phyloP scores from a whole-genome alignment of 768 basidiomycete species.

The Psilocybe sp. region DNA sequence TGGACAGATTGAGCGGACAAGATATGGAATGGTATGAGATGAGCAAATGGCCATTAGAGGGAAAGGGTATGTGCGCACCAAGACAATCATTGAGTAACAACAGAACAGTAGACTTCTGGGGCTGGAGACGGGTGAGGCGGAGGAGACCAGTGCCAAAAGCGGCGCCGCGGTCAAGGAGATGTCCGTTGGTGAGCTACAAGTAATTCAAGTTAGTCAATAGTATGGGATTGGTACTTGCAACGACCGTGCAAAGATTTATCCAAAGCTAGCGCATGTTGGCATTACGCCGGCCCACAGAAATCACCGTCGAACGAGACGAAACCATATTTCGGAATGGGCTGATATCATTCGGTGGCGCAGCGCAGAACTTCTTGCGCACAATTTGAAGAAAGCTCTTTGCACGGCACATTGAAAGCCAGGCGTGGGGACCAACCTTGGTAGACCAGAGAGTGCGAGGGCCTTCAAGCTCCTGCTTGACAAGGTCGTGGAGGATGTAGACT shows the following conservation, averaged over 20 bases:
- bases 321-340: not conserved
- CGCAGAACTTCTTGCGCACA: no score
- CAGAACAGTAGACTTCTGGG: slow-evolving; percentile 65
- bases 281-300: no score
- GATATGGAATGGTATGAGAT: not conserved
- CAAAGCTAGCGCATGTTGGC: no score
- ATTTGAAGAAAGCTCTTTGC: not conserved
- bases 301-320: not conserved
- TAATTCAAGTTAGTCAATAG: not conserved
- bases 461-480: slow-evolving; percentile 65
- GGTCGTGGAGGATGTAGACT: slow-evolving; percentile 60
- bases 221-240: no score
- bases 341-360: no score
- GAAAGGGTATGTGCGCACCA: slow-evolving; percentile 38
- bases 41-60: no score
- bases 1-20: not conserved
- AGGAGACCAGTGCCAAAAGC: slow-evolving; percentile 75
- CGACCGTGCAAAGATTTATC: no score
- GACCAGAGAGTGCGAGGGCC: slow-evolving; percentile 76
- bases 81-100: slow-evolving; percentile 76
- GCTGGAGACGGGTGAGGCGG: slow-evolving; percentile 49
- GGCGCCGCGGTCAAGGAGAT: slow-evolving; percentile 66
- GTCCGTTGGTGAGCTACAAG: slow-evolving; percentile 67
- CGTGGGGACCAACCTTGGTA: slow-evolving; percentile 50
- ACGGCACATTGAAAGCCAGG: not conserved